phyloP scores from a whole-genome alignment of 2,329 filamentous ascomycete species.

The Aspergillus japonicus region DNA sequence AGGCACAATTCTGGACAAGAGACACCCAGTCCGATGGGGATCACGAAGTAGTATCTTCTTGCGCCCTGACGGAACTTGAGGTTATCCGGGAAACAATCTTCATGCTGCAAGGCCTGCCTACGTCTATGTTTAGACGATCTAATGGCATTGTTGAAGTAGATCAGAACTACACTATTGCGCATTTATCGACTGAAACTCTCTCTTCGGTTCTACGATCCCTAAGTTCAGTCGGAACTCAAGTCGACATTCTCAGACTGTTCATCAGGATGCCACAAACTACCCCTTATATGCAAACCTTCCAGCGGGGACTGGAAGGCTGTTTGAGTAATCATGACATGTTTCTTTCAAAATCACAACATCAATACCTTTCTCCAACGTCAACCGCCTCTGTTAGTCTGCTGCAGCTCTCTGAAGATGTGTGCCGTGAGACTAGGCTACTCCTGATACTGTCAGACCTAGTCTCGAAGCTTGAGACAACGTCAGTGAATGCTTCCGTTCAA shows the following conservation, averaged over 20 bases:
- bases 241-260: conserved; percentile 54
- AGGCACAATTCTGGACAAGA: conserved; percentile 50
- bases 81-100: conserved; percentile 75
- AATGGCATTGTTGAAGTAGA: conserved; percentile 38
- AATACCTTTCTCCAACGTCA: conserved; percentile 55
- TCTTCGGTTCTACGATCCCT: conserved; percentile 43
- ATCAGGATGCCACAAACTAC: conserved; percentile 46
- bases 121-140: conserved; percentile 62
- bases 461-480: conserved; percentile 51
- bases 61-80: conserved; percentile 66
- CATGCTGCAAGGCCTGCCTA: conserved; percentile 78
- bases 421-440: conserved; percentile 55
- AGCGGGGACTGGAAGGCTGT: conserved; percentile 59
- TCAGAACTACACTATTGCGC: conserved; percentile 34
- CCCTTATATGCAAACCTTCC: conserved; percentile 69
- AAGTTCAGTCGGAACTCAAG: conserved; percentile 48
- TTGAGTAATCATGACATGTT: conserved; percentile 59
- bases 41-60: conserved; percentile 22
- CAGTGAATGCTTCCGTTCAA: conserved; percentile 58
- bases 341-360: conserved; percentile 60
- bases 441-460: conserved; percentile 62
- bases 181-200: conserved; percentile 35
- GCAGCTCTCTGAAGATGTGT: conserved; percentile 59
- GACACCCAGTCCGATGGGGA: conserved; percentile 19
- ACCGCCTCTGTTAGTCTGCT: conserved; percentile 67